Evolutionary conservation across 306 rosid species (phyloP).

Genomic region (Lotus japonicus): DNA sequence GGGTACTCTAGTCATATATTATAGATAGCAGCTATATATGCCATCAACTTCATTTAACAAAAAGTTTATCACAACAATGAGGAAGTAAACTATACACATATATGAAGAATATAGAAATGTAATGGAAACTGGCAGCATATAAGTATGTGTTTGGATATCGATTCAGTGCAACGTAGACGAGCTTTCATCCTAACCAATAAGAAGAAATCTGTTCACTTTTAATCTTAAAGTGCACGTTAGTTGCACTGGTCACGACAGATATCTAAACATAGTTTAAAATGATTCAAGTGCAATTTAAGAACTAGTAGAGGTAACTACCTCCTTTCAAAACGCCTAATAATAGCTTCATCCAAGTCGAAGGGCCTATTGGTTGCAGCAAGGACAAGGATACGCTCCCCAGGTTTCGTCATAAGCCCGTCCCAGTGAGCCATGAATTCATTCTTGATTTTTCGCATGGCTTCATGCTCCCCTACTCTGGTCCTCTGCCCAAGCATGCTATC

Average conservation of each 20-base stretch:
- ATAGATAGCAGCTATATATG: neutral
- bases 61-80: neutral
- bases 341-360: constrained; percentile 95
- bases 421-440: constrained; percentile 93
- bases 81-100: neutral
- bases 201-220: no score
- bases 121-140: neutral
- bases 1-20: neutral
- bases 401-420: constrained; percentile 87
- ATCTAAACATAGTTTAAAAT: no score
- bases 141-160: no score
- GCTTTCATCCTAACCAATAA: no score
- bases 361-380: constrained; percentile 98
- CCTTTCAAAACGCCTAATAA: constrained; percentile 88
- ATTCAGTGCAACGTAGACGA: no score
- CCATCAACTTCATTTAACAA: neutral
- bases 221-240: no score
- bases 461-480: constrained; percentile 93
- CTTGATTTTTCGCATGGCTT: constrained; percentile 97
- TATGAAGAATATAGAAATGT: neutral
- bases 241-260: no score
- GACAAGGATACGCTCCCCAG: constrained; percentile 79
- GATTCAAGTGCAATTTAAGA: neutral
- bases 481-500: constrained; percentile 99
- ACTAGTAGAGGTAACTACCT: constrained; percentile 34